Evolutionary conservation across 139 green algal genomes (phyloP), one percentile per base, ranked within the genome.

Genomic region (Tetraselmis striata): DNA sequence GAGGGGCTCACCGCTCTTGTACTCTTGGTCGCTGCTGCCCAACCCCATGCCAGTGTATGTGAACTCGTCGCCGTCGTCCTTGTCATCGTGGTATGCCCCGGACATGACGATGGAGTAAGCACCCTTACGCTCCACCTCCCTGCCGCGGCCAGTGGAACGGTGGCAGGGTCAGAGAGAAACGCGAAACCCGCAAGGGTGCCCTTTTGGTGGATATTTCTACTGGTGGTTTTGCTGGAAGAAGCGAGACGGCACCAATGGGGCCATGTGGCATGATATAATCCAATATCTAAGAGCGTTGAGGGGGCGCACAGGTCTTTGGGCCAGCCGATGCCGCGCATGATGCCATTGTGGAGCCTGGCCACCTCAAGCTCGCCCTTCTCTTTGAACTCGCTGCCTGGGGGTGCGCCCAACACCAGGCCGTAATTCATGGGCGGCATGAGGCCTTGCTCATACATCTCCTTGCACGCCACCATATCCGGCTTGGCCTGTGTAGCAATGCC

Each of bases 41-140:
- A 67, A 18, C 11, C 45, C 45, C 45, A 67, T 67, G n/a, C 91
- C 91, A 22, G 90, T 93, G 88, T 94, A 94, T 58, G 80, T 83
- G 30, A 94, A 84, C 26, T 45, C 83, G n/a, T 86, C 83, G 1
- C 88, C 88, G 27, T 86, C 77, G 85, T 94, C 91, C 1, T 83
- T 76, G 29, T 94, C 87, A 81, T 93, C 91, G 30, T 86, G 81
- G 81, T 94, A 94, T 0, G 86, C 86, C 24, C 91, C 91, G 79
- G 86, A 89, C 45, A 94, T 58, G 28, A 83, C 83, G 30, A 94
- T 91, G 76, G 90, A 86, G 77, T 87, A 89, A 1, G 87, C 89
- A 23, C 59, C 77, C 31, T 77, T 59, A 1, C 1, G 45, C 11
- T 18, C 45, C 11, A 67, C 45, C 11, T 67, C 45, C 5, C 45